Evolutionary conservation across 139 green algal genomes (phyloP).

Genomic region (Chlamydomonas sp.): DNA sequence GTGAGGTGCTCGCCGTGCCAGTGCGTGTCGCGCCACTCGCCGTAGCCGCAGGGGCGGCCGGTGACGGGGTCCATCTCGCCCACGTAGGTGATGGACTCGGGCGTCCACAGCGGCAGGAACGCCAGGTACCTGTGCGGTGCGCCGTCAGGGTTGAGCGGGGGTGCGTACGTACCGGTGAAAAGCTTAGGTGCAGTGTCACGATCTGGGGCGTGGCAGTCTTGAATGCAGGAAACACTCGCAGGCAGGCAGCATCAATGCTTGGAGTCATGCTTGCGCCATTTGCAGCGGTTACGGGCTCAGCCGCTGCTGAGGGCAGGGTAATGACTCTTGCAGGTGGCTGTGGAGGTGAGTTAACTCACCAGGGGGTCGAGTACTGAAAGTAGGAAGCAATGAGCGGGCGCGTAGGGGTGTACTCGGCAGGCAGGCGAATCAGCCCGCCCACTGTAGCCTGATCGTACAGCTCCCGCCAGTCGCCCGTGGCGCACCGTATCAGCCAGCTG

Average conservation of each 20-base stretch:
- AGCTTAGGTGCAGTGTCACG: no score
- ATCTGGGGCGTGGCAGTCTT: no score
- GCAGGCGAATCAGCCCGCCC: neutral
- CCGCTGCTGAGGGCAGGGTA: no score
- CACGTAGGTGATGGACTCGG: constrained; percentile 17
- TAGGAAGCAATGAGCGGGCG: constrained; percentile 9
- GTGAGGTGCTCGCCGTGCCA: constrained; percentile 47
- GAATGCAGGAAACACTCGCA: no score
- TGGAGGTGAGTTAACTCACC: neutral
- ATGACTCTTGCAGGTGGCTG: no score
- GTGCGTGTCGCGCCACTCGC: constrained; percentile 45
- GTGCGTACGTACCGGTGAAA: no score
- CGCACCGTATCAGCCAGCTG: neutral
- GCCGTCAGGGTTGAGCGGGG: no score
- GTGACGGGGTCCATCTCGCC: constrained; percentile 10
- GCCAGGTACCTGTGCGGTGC: neutral
- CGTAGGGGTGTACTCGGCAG: neutral
- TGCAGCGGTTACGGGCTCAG: no score
- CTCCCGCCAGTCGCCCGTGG: neutral
- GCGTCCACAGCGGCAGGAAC: neutral
- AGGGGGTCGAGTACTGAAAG: constrained; percentile 9
- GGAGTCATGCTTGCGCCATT: no score
- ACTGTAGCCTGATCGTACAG: constrained; percentile 1
- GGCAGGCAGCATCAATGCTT: no score
- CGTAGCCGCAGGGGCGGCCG: constrained; percentile 38